Evolutionary conservation across 2,329 filamentous ascomycete genomes (phyloP).

Genomic region (Cytospora schulzeri): DNA sequence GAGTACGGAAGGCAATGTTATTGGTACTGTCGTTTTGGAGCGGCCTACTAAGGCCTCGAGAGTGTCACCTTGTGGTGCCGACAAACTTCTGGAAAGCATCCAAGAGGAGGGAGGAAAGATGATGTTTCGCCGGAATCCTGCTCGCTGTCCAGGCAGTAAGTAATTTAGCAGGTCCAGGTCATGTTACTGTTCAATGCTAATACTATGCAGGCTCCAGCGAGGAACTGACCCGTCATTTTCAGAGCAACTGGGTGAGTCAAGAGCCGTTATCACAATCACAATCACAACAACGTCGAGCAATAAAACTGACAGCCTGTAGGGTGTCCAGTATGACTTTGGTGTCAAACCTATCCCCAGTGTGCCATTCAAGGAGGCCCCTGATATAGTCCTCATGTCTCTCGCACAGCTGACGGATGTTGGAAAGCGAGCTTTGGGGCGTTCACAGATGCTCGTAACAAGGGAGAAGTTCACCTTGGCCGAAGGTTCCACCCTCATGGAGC

Average conservation of each 20-base stretch:
- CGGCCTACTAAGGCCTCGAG: conserved; percentile 55
- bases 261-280: not conserved
- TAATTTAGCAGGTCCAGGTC: conserved; percentile 7
- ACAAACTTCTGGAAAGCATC: conserved; percentile 60
- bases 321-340: conserved; percentile 68
- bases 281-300: no score
- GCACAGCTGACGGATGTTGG: conserved; percentile 59
- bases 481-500: conserved; percentile 30
- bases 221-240: conserved; percentile 53
- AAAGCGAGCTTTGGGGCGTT: conserved; percentile 40
- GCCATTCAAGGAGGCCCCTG: conserved; percentile 52
- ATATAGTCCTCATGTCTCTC: conserved; percentile 51
- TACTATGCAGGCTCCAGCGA: conserved; percentile 40
- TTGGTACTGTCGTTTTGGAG: conserved; percentile 59
- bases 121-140: conserved; percentile 47
- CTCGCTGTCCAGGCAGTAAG: conserved; percentile 40
- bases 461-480: conserved; percentile 4
- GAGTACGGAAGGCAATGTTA: conserved; percentile 42
- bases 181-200: conserved; percentile 32
- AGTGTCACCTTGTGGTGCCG: conserved; percentile 49
- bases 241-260: conserved; percentile 52
- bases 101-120: conserved; percentile 44
- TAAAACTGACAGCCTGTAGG: conserved; percentile 42
- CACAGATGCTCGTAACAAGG: conserved; percentile 26
- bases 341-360: conserved; percentile 51